These are phyloP conservation scores for Botrytis squamosa DNA, from an alignment of 2,329 filamentous ascomycete species.

Conservation along the genomic window DNA sequence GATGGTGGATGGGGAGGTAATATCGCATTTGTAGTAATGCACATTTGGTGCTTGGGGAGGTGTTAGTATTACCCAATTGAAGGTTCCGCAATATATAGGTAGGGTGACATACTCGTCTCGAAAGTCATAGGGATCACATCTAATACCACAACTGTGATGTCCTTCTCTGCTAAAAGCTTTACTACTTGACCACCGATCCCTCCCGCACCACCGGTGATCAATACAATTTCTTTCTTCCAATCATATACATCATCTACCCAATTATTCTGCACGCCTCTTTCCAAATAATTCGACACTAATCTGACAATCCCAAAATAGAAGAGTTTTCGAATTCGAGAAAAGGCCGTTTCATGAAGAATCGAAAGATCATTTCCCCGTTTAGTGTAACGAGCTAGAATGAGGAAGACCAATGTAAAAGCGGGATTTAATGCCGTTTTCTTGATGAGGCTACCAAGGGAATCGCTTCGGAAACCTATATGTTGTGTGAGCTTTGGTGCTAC, in stretches of 20 bases:
- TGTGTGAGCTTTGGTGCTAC: neutral
- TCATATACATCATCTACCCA: conserved; percentile 56
- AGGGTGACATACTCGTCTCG: conserved; percentile 44
- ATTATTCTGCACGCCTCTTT: conserved; percentile 49
- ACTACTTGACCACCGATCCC: conserved; percentile 71
- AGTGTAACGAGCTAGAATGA: conserved; percentile 64
- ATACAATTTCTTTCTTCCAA: conserved; percentile 67
- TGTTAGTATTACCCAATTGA: neutral
- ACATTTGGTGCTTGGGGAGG: conserved; percentile 50
- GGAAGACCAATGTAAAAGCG: conserved; percentile 59
- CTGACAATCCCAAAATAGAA: conserved; percentile 53
- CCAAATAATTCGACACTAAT: conserved; percentile 51
- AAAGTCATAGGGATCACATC: conserved; percentile 65
- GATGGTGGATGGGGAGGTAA: conserved; percentile 58
- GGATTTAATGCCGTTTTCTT: conserved; percentile 64
- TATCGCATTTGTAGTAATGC: conserved; percentile 69
- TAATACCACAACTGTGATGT: conserved; percentile 67
- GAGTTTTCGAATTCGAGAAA: conserved; percentile 53
- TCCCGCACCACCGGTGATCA: conserved; percentile 72
- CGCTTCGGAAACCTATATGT: conserved; percentile 52
- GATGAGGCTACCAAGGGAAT: conserved; percentile 58
- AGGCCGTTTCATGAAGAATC: conserved; percentile 51
- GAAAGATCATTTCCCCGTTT: conserved; percentile 56
- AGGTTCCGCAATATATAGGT: neutral
- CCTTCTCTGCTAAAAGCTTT: conserved; percentile 60